Evolutionary conservation across 805 yeast species (phyloP).

Genomic region (Schizosaccharomyces osmophilus): DNA sequence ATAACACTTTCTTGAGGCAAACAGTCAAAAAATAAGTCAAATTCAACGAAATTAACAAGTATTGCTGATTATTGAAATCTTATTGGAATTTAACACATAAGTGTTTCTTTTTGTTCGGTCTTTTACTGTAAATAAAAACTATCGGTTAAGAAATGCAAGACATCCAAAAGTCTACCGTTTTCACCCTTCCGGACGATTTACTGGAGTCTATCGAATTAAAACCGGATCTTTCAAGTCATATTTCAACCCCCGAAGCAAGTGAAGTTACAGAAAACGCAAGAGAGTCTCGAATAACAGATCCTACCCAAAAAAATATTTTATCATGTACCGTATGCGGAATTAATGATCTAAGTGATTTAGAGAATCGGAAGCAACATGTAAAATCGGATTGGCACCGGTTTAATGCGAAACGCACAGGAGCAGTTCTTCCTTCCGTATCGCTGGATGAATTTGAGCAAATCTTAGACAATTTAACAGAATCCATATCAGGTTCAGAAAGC

Average conservation of each 20-base stretch:
- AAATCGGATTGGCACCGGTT: conserved; percentile 33
- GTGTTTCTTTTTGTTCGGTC: too few relatives aligned
- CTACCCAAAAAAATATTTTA: neutral
- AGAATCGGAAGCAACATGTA: conserved; percentile 20
- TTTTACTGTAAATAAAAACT: too few relatives aligned
- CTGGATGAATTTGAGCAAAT: conserved; percentile 36
- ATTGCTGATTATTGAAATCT: too few relatives aligned
- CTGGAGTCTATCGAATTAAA: too few relatives aligned
- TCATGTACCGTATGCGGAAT: neutral
- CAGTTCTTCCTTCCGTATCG: conserved; percentile 22
- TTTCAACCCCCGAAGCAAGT: neutral
- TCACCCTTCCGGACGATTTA: too few relatives aligned
- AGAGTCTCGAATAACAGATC: neutral
- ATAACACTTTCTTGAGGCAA: too few relatives aligned
- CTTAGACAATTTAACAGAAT: conserved; percentile 16
- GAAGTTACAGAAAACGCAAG: neutral
- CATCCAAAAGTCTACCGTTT: too few relatives aligned
- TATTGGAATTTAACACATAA: too few relatives aligned
- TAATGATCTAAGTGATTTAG: neutral
- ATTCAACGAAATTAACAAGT: too few relatives aligned
- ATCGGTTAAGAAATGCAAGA: too few relatives aligned
- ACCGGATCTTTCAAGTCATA: too few relatives aligned
- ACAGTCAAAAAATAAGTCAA: too few relatives aligned
- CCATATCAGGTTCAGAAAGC: conserved; percentile 33
- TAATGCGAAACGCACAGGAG: conserved; percentile 31